Percentiles rank a stretch among this genome's conserved stretches.
These are phyloP conservation scores for Mycena latifolia DNA, from an alignment of 768 basidiomycete genomes.

Conservation along the genomic window DNA sequence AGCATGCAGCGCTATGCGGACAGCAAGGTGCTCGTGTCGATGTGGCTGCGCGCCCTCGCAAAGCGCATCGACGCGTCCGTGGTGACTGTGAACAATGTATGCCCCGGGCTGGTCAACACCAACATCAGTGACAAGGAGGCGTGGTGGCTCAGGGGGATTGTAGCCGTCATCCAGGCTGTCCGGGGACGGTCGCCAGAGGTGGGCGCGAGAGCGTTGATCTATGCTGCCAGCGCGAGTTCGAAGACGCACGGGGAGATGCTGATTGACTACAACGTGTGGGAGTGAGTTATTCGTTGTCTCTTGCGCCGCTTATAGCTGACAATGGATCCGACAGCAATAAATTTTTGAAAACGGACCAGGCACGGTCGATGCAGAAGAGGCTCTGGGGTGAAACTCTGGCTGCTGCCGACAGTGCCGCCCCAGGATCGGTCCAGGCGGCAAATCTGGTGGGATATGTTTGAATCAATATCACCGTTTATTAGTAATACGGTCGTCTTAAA, in stretches of 20 bases:
- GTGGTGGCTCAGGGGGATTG: conserved; percentile 5
- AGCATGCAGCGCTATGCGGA: conserved; percentile 29
- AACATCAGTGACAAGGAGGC: conserved; percentile 24
- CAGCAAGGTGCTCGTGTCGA: conserved; percentile 34
- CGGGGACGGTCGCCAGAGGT: conserved; percentile 32
- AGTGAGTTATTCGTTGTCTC: too few species aligned
- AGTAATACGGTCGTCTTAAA: too few species aligned
- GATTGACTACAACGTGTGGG: too few species aligned
- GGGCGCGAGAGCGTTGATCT: conserved; percentile 29
- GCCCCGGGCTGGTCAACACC: conserved; percentile 37
- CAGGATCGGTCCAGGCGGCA: too few species aligned
- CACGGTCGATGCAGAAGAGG: too few species aligned
- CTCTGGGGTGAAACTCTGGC: too few species aligned
- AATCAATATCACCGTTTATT: too few species aligned
- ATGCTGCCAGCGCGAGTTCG: conserved; percentile 31
- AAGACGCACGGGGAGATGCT: conserved; percentile 27
- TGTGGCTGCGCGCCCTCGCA: conserved; percentile 33
- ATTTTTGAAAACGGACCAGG: too few species aligned
- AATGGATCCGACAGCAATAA: too few species aligned
- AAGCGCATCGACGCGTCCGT: conserved; percentile 29
- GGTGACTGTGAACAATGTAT: conserved; percentile 38
- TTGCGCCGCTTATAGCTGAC: too few species aligned
- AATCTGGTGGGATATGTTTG: too few species aligned
- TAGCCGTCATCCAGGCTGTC: not conserved
- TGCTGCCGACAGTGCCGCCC: too few species aligned